phyloP scores from a whole-genome alignment of 176 grass and related monocot genomes.

The Oryza glaberrima region DNA sequence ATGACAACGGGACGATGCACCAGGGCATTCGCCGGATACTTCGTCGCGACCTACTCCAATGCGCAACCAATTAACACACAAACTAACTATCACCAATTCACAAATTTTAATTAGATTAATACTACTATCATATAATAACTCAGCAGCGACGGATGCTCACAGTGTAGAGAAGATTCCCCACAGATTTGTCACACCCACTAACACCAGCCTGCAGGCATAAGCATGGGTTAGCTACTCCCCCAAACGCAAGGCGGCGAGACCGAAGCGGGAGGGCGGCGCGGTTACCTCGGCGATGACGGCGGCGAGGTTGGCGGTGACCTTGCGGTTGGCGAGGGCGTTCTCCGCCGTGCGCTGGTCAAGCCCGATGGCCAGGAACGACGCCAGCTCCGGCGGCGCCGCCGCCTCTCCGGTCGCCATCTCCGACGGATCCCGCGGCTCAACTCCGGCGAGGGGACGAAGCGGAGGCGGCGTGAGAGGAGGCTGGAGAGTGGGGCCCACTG shows the following conservation, averaged over 20 bases:
- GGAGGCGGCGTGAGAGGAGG: not conserved
- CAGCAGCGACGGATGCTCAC: slow-evolving; percentile 22
- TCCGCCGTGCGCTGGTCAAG: slow-evolving; percentile 60
- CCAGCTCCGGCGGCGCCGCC: slow-evolving; percentile 18
- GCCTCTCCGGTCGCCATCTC: slow-evolving; percentile 29
- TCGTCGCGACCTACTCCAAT: slow-evolving; percentile 53
- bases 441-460: not conserved
- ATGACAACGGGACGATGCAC: slow-evolving; percentile 54
- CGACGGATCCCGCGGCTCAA: not conserved
- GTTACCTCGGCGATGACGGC: slow-evolving; percentile 60
- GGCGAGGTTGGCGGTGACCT: slow-evolving; percentile 63
- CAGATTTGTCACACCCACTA: slow-evolving; percentile 46
- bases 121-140: not conserved
- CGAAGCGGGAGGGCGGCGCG: not conserved
- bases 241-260: not conserved
- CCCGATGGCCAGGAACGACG: slow-evolving; percentile 56
- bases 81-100: not conserved
- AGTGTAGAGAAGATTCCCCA: slow-evolving; percentile 59
- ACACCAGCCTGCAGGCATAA: slow-evolving; percentile 41
- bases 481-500: not conserved
- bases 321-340: slow-evolving; percentile 62
- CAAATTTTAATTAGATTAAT: not conserved
- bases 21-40: slow-evolving; percentile 51
- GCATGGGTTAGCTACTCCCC: not conserved
- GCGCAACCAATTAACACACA: not conserved